These are phyloP conservation scores for Verticillium longisporum DNA, from an alignment of 2,329 filamentous ascomycete genomes.

Conservation along the genomic window DNA sequence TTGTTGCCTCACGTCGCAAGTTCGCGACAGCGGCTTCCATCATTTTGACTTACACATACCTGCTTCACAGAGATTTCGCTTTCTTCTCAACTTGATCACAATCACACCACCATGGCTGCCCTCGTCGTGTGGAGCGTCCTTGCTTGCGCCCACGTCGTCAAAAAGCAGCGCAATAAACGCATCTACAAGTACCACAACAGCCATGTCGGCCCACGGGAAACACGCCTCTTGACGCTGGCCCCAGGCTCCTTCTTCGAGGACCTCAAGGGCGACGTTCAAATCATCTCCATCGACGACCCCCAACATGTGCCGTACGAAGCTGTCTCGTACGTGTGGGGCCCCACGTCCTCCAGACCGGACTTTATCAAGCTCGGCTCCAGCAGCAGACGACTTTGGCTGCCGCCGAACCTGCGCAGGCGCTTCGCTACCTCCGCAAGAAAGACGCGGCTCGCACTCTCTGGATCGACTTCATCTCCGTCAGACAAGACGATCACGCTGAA, in stretches of 20 bases:
- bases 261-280: constrained; percentile 1
- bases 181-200: background rate
- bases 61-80: background rate
- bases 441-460: background rate
- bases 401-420: background rate
- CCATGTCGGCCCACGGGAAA: background rate
- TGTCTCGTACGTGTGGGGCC: constrained; percentile 11
- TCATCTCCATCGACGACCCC: constrained; percentile 2
- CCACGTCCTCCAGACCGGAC: background rate
- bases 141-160: background rate
- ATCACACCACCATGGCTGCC: background rate
- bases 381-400: background rate
- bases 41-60: background rate
- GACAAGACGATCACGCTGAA: constrained; percentile 3
- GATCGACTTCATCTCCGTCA: constrained; percentile 5
- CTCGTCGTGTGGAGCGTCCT: background rate
- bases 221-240: background rate
- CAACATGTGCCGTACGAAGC: constrained; percentile 8
- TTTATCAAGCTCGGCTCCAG: background rate
- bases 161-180: background rate
- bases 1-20: background rate
- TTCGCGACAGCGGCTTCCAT: background rate
- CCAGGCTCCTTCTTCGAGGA: constrained; percentile 1
- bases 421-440: constrained; percentile 2
- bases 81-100: background rate